Conservation (phyloP, 164 flowering plant genomes). For the Taxillus chinensis region DNA sequence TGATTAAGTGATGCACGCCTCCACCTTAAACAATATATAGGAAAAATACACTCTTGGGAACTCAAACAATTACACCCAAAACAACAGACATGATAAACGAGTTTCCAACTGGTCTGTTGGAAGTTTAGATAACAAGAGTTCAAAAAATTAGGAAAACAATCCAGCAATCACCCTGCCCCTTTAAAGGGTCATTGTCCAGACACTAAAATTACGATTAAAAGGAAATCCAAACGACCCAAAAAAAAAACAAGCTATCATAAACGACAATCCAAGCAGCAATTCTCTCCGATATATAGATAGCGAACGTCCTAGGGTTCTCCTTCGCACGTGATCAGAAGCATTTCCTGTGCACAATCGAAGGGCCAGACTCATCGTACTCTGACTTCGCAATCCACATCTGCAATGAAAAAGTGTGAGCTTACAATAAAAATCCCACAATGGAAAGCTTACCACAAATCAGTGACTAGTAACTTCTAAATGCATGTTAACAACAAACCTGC, state of each 20-base stretch:
- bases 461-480: too few relatives aligned
- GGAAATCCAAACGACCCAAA: not conserved
- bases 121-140: too few relatives aligned
- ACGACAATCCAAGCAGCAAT: conserved; percentile 11
- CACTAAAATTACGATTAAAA: not conserved
- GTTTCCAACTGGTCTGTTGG: too few relatives aligned
- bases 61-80: too few relatives aligned
- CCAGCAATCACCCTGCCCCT: not conserved
- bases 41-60: too few relatives aligned
- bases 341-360: conserved; percentile 29
- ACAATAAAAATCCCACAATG: not conserved
- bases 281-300: conserved; percentile 1
- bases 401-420: conserved; percentile 1
- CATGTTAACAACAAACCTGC: conserved; percentile 15
- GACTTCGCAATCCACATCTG: conserved; percentile 34
- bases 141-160: not conserved
- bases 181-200: not conserved
- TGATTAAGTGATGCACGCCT: too few relatives aligned
- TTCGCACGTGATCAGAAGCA: conserved; percentile 18
- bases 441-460: too few relatives aligned
- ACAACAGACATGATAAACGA: too few relatives aligned
- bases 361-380: conserved; percentile 17
- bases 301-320: not conserved
- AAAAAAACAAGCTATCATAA: not conserved
- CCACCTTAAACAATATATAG: too few relatives aligned